Evolutionary conservation across 2,329 filamentous ascomycete species (phyloP).

Genomic region (Fusarium verticillioides): DNA sequence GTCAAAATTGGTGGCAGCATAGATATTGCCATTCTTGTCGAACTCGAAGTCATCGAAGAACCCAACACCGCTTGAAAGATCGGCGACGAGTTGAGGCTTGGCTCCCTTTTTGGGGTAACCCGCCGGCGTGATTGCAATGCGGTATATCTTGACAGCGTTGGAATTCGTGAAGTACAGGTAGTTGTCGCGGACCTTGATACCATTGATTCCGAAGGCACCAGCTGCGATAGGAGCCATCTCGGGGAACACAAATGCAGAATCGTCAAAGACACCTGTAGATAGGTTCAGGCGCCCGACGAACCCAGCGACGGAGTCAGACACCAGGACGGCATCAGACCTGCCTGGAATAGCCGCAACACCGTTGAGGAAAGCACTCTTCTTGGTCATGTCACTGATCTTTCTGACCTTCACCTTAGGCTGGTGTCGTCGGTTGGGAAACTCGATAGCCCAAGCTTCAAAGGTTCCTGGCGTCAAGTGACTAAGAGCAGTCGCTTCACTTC

Average conservation of each 20-base stretch:
- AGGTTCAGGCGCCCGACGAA: conserved; percentile 8
- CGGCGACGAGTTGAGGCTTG: conserved; percentile 30
- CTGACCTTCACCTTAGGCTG: not conserved
- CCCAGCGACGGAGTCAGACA: not conserved
- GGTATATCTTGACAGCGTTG: conserved; percentile 20
- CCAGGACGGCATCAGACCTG: not conserved
- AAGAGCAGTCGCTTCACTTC: conserved; percentile 9
- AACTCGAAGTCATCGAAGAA: conserved; percentile 42
- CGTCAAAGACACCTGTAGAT: not conserved
- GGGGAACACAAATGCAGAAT: not conserved
- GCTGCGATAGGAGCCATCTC: conserved; percentile 2
- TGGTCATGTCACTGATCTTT: conserved; percentile 12
- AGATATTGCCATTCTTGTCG: conserved; percentile 34
- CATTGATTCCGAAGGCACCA: conserved; percentile 1
- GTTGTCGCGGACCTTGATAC: not conserved
- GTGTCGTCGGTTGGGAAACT: not conserved
- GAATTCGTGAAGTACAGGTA: conserved; percentile 9
- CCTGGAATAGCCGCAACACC: conserved; percentile 1
- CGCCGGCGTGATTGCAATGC: conserved; percentile 21
- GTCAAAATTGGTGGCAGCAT: conserved; percentile 34
- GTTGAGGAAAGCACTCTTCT: conserved; percentile 12
- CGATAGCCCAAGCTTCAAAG: conserved; percentile 5
- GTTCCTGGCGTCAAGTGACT: conserved; percentile 1
- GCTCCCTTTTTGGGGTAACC: conserved; percentile 27
- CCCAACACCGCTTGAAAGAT: conserved; percentile 14